These are phyloP conservation scores for Pulveroboletus sp. DNA, from an alignment of 768 basidiomycete species.

Conservation along the genomic window DNA sequence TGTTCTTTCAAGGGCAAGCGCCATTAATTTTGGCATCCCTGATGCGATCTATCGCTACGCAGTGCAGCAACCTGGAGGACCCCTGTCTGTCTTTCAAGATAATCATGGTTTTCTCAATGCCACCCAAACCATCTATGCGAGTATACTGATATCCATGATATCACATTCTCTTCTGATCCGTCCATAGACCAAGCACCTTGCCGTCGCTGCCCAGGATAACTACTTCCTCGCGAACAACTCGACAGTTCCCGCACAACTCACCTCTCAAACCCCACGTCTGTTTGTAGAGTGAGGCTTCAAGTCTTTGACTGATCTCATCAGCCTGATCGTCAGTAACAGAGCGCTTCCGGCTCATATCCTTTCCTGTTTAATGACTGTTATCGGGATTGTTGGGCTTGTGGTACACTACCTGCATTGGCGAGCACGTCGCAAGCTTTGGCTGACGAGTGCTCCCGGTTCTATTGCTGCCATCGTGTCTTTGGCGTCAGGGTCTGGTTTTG, in stretches of 20 bases:
- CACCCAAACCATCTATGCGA: slow-evolving; percentile 38
- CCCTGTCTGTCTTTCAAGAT: slow-evolving; percentile 42
- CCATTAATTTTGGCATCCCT: slow-evolving; percentile 50
- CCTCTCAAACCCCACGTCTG: slow-evolving; percentile 44
- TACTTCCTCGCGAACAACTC: slow-evolving; percentile 48
- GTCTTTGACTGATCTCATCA: background rate
- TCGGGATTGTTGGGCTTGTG: slow-evolving; percentile 44
- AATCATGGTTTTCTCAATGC: slow-evolving; percentile 49
- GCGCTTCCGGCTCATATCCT: slow-evolving; percentile 50
- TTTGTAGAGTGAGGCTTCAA: slow-evolving; percentile 48
- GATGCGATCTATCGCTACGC: slow-evolving; percentile 57
- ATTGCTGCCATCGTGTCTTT: slow-evolving; percentile 54
- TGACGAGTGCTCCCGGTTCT: slow-evolving; percentile 54
- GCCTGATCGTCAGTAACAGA: slow-evolving; percentile 30
- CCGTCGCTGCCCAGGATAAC: slow-evolving; percentile 51
- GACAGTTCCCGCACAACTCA: slow-evolving; percentile 37
- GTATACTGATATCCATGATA: background rate
- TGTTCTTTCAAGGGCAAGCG: slow-evolving; percentile 45
- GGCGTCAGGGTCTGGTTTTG: slow-evolving; percentile 58
- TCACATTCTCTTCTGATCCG: background rate
- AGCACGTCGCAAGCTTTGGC: slow-evolving; percentile 44
- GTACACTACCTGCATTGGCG: slow-evolving; percentile 46
- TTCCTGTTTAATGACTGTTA: slow-evolving; percentile 41
- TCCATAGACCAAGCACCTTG: slow-evolving; percentile 52
- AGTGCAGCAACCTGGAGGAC: slow-evolving; percentile 36